Percentiles rank a stretch among this genome's conserved stretches.
Conservation (phyloP, 2,329 filamentous ascomycete genomes). For the Bipolaris oryzae region DNA sequence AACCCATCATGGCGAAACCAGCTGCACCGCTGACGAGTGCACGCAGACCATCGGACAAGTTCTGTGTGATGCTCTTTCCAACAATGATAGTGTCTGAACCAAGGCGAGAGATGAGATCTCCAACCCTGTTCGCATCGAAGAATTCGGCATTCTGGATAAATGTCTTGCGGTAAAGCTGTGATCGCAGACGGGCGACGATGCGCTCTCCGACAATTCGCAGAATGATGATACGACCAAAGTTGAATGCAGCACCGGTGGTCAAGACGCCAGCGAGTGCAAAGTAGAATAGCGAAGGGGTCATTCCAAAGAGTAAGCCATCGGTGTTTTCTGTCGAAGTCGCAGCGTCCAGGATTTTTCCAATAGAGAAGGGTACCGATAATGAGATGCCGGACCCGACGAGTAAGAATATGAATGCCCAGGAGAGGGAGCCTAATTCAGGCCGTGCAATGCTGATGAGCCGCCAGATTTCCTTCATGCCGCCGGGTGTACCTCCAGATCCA, state of each 20-base stretch:
- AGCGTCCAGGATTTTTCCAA: constrained; percentile 92
- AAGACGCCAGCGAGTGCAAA: constrained; percentile 74
- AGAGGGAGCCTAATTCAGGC: constrained; percentile 80
- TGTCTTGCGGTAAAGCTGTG: constrained; percentile 87
- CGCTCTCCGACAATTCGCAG: constrained; percentile 93
- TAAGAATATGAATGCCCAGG: constrained; percentile 81
- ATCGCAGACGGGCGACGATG: constrained; percentile 87
- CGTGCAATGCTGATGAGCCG: constrained; percentile 86
- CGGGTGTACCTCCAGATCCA: constrained; percentile 51
- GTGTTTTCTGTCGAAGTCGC: constrained; percentile 73
- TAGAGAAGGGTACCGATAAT: constrained; percentile 95
- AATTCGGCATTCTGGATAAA: constrained; percentile 99
- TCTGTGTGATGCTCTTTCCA: constrained; percentile 97
- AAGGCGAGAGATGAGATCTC: constrained; percentile 92
- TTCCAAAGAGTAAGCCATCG: constrained; percentile 75
- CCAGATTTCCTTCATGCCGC: constrained; percentile 76
- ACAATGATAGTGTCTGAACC: constrained; percentile 98
- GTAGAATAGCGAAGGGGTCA: constrained; percentile 89
- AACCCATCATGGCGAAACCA: constrained; percentile 93
- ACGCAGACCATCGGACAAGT: constrained; percentile 92
- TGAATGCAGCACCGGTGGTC: constrained; percentile 82
- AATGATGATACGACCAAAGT: constrained; percentile 92
- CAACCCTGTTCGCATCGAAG: constrained; percentile 96
- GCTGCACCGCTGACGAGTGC: constrained; percentile 88
- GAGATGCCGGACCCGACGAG: constrained; percentile 90